Evolutionary conservation across 2,329 filamentous ascomycete genomes (phyloP).

Genomic region (Huntiella decipiens): DNA sequence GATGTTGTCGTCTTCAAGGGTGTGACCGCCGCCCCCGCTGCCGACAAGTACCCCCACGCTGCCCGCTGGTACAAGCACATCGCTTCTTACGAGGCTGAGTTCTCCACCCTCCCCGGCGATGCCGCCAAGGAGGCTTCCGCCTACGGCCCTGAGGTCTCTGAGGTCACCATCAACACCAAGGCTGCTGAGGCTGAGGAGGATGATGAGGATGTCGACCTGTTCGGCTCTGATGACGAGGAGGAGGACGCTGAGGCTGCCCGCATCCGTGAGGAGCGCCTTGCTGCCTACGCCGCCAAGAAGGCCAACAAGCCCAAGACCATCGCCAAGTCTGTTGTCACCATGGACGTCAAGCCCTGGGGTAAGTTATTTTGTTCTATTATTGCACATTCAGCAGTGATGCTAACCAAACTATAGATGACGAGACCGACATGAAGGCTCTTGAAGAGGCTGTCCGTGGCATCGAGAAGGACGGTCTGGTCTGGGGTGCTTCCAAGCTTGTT

Average conservation of each 20-base stretch:
- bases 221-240: conserved; percentile 85
- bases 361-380: conserved; percentile 31
- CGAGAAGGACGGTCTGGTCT: conserved; percentile 83
- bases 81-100: conserved; percentile 79
- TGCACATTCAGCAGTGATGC: conserved; percentile 7
- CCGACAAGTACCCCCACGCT: conserved; percentile 78
- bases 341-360: conserved; percentile 99
- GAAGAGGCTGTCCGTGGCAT: conserved; percentile 67
- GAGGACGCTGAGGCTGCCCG: conserved; percentile 74
- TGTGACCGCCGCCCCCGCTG: conserved; percentile 53
- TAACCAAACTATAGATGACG: conserved; percentile 44
- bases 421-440: conserved; percentile 75
- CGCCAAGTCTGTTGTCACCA: conserved; percentile 88
- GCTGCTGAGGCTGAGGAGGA: conserved; percentile 52
- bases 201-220: conserved; percentile 66
- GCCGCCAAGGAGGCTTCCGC: conserved; percentile 70
- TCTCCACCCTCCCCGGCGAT: conserved; percentile 78
- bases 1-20: conserved; percentile 94
- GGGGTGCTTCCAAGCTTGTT: conserved; percentile 81
- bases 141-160: conserved; percentile 71
- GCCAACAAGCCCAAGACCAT: conserved; percentile 74
- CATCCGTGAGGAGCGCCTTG: conserved; percentile 75
- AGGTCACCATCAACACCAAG: conserved; percentile 68
- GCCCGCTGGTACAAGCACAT: conserved; percentile 99
- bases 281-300: conserved; percentile 95